Conservation (phyloP, 257 asterid species). For the Jacaranda mimosifolia region DNA sequence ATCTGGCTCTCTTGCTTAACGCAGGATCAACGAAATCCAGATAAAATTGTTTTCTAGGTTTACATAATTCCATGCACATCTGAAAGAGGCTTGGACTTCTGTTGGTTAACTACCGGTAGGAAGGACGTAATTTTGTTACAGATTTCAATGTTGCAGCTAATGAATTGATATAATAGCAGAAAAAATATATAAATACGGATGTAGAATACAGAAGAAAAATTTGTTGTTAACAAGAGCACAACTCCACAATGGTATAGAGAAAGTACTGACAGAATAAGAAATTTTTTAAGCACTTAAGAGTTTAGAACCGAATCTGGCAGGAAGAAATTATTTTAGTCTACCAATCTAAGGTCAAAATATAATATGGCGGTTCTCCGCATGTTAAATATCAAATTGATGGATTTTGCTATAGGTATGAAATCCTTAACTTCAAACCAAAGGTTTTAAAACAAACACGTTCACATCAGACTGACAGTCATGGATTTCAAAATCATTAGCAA, state of each 20-base stretch:
- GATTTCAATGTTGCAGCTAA: conserved; percentile 18
- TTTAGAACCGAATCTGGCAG: conserved; percentile 11
- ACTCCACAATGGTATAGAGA: background rate
- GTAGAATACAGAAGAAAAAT: background rate
- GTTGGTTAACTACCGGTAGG: conserved; percentile 4
- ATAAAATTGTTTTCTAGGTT: conserved; percentile 4
- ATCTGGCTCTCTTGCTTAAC: conserved; percentile 13
- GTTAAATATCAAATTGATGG: conserved; percentile 20
- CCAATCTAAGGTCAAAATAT: background rate
- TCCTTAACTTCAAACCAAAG: conserved; percentile 1
- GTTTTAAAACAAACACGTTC: background rate
- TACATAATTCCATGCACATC: background rate
- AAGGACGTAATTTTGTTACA: background rate
- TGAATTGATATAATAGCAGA: background rate
- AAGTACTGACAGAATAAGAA: conserved; percentile 17
- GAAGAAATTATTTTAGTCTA: background rate
- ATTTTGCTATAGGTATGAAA: background rate
- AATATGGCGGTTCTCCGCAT: background rate
- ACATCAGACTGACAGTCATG: background rate
- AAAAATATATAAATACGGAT: background rate
- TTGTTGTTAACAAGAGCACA: background rate
- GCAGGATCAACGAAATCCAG: conserved; percentile 3
- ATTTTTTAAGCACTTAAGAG: background rate
- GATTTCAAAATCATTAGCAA: conserved; percentile 18
- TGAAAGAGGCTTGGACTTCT: background rate